Base-by-base conservation (phyloP, 1,284 basidiomycete genomes). In the Veloboletus limbatus region DNA sequence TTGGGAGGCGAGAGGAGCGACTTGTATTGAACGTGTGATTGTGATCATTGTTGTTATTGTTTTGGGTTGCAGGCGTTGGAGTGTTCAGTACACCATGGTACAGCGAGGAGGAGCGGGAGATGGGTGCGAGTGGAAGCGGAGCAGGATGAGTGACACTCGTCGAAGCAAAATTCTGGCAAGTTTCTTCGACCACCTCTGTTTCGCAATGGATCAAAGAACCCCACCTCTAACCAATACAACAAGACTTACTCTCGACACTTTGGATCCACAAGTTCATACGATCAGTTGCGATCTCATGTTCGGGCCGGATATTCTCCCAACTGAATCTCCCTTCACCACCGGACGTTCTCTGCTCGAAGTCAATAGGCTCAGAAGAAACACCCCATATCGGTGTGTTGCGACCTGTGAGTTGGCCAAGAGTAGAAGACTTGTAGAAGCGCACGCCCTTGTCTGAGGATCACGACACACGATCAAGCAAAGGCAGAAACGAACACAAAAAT, bases 181-280 rank as follows among this genome's bases (percentile, higher is more conserved):
- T 81, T 55, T 88, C 86, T 58, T 87, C 82, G 8, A 88, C 82
- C 17, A 88, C 85, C 69, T 78, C 86, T 88, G 60, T 47, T 62
- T 44, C 35, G 17, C 40, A 43, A 53, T 17, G 25, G 47, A 55
- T 51, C 26, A 54, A 7, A 2, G 8, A 40, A 35, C 24, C 5
- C 2, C 16, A n/a, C 37, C n/a, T 18, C 17, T 34, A 47, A 9
- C 17, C 21, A 43, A 45, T 6, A 40, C 1, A 2, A 9, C 2
- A 35, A n/a, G 11, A 75, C 85, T 59, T 60, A 89, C 86, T 83
- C 67, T 90, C 86, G 9, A 88, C 84, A 47, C 79, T 85, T 54
- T 77, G 77, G 65, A 88, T 83, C 88, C 87, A 90, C 42, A 81
- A 68, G 2, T 79, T 76, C 81, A 90, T 80, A 45, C 87, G 71